Conservation (phyloP, 495 filamentous ascomycete species). For the Chaetomidium leptoderma region DNA sequence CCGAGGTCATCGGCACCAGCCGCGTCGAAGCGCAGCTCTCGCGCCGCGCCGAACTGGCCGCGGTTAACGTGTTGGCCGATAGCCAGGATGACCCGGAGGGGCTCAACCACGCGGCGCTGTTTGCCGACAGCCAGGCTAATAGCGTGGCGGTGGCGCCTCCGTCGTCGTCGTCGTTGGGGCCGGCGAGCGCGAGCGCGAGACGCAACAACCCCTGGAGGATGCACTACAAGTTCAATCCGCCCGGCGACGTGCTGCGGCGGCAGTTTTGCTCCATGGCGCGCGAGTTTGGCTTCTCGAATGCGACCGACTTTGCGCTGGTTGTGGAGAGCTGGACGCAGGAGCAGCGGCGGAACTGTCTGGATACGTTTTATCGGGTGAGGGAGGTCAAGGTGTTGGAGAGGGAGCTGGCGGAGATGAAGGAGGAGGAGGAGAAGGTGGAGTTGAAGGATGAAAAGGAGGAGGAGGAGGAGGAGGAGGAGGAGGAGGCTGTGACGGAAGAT, state of each 20-base stretch:
- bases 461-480: neutral
- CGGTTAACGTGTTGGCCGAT: slow-evolving; percentile 44
- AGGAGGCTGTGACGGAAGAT: neutral
- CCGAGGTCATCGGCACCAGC: slow-evolving; percentile 87
- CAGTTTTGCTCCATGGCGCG: slow-evolving; percentile 91
- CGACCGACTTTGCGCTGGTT: slow-evolving; percentile 83
- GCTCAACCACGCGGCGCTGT: slow-evolving; percentile 30
- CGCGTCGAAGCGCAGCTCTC: slow-evolving; percentile 77
- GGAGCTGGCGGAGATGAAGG: slow-evolving; percentile 17
- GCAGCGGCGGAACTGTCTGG: slow-evolving; percentile 71
- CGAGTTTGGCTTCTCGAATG: slow-evolving; percentile 69
- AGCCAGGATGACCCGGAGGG: slow-evolving; percentile 24
- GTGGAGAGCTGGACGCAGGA: slow-evolving; percentile 93
- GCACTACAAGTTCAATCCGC: slow-evolving; percentile 70
- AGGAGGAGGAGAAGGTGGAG: slow-evolving; percentile 9
- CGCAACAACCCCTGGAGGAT: slow-evolving; percentile 32
- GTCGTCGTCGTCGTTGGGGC: neutral
- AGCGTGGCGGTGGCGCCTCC: slow-evolving; percentile 5
- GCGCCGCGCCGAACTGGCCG: slow-evolving; percentile 64
- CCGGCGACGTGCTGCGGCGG: slow-evolving; percentile 64
- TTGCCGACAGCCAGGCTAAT: slow-evolving; percentile 31
- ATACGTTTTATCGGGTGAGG: slow-evolving; percentile 66
- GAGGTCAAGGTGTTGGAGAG: slow-evolving; percentile 36
- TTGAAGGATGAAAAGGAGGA: neutral
- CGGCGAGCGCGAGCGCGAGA: neutral